Conservation (phyloP, 106 monocot species). For the Acorus calamus region DNA sequence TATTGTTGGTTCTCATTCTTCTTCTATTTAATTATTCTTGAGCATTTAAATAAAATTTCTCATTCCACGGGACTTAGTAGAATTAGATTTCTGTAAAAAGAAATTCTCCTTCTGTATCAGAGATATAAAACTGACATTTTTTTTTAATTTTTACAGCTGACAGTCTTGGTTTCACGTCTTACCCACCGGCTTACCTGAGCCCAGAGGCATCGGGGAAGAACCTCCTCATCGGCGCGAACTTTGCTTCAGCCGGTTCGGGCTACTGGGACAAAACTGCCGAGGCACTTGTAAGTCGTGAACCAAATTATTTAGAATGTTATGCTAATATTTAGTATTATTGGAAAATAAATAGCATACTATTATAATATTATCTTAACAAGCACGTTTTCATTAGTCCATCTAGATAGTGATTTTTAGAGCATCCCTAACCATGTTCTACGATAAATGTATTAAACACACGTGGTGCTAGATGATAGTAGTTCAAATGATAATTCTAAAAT, state of each 20-base stretch:
- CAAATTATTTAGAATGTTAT: background rate
- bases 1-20: background rate
- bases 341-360: too few species aligned
- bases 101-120: background rate
- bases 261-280: constrained; percentile 55
- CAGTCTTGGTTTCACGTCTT: constrained; percentile 52
- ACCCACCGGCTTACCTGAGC: constrained; percentile 75
- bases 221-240: constrained; percentile 75
- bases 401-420: too few species aligned
- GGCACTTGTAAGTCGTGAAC: constrained; percentile 26
- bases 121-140: too few species aligned
- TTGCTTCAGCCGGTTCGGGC: constrained; percentile 69
- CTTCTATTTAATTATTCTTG: background rate
- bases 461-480: too few species aligned
- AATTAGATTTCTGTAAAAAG: background rate
- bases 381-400: too few species aligned
- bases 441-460: too few species aligned
- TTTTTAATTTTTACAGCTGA: constrained; percentile 38
- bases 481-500: too few species aligned
- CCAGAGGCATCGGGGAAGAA: constrained; percentile 41
- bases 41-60: background rate
- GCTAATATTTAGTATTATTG: background rate
- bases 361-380: too few species aligned
- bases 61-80: background rate
- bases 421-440: too few species aligned